Evolutionary conservation across 345 rosid species (phyloP), one percentile per base, ranked within the genome.

Genomic region (Eucalyptus sp.): DNA sequence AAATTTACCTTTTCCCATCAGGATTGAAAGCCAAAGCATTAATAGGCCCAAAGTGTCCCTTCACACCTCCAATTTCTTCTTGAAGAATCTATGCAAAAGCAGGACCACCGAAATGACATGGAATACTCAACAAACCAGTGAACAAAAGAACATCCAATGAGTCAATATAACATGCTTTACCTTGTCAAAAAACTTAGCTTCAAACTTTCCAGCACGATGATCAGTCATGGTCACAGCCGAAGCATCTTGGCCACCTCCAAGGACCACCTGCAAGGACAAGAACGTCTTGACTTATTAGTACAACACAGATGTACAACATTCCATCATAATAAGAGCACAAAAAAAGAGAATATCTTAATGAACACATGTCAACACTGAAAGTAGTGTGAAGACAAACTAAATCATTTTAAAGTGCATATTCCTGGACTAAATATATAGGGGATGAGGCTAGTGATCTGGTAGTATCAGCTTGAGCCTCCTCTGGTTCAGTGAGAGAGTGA

Each of bases 241-340:
- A 86, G 99, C 97, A 91, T 97, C 98, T 90, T 97, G 99, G 91
- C 99, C 99, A 92, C 99, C 99, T 91, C 99, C 99, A 92, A 98
- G 97, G 87, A 98, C 98, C 91, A 97, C 99, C 99, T 98, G 90
- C 22, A 86, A 46, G 50, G 58, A 50, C 87, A 52, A 31, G 29
- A 86, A 52, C 20, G 10, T 43, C 66, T 33, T 52, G 46, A 52
- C 66, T 52, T 33, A 51, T 37, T 31, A 33, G 7, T 52, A 58
- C 13, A 37, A 37, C 44, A 68, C 81, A 18, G 20, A 37, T 9
- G 81, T 17, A 37, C 46, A 18, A 17, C 81, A 71, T 37, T 37
- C 33, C 46, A 71, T 71, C 80, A 71, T 33, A 71, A 37, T 71
- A 68, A 9, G 41, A 33, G 80, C 80, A 9, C 43, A 33, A 68